Percentiles rank a stretch among this genome's conserved stretches.
These are phyloP conservation scores for Pestalotiopsis sp. DNA, from an alignment of 2,329 filamentous ascomycete genomes.

Conservation along the genomic window DNA sequence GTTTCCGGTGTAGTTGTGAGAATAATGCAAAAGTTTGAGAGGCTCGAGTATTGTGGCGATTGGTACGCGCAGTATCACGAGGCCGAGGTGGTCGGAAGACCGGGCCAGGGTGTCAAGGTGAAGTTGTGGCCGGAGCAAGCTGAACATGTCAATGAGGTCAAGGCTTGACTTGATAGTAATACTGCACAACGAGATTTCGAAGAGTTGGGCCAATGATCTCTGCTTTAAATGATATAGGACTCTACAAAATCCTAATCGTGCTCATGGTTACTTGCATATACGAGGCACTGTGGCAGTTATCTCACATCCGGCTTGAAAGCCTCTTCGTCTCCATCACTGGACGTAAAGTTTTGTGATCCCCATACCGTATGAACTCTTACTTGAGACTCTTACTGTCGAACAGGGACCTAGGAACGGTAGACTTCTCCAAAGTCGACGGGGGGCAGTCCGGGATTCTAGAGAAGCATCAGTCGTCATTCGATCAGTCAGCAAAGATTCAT, in stretches of 20 bases:
- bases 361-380: neutral
- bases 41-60: slow-evolving; percentile 50
- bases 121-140: slow-evolving; percentile 35
- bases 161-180: neutral
- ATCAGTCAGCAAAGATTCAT: neutral
- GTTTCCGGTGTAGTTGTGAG: slow-evolving; percentile 37
- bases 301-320: no score
- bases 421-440: neutral
- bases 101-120: slow-evolving; percentile 44
- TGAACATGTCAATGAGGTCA: neutral
- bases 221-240: no score
- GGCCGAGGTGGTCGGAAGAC: slow-evolving; percentile 46
- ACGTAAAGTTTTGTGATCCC: no score
- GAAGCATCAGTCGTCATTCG: neutral
- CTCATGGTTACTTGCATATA: no score
- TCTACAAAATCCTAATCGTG: no score
- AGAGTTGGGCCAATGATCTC: no score
- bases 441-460: neutral
- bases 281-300: no score
- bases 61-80: slow-evolving; percentile 47
- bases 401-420: neutral
- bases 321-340: no score
- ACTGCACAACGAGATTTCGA: no score
- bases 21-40: slow-evolving; percentile 63
- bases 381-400: neutral